Evolutionary conservation across 768 basidiomycete genomes (phyloP).

Genomic region (Leccinum ochraceum): DNA sequence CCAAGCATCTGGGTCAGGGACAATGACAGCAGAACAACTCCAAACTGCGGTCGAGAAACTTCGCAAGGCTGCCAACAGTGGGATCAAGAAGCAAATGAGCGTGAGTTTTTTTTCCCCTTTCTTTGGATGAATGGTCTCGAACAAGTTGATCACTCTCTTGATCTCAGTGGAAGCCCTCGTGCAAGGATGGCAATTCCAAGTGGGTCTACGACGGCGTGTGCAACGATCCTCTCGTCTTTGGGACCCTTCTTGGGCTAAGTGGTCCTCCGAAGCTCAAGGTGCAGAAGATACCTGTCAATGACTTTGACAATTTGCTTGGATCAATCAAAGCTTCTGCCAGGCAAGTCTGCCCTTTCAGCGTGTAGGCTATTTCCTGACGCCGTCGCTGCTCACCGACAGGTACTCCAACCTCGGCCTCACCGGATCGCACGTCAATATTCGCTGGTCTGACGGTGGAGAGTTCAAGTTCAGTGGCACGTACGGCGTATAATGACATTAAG

Average conservation of each 20-base stretch:
- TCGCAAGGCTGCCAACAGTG: conserved; percentile 45
- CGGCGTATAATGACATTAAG: conserved; percentile 24
- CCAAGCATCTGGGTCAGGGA: conserved; percentile 19
- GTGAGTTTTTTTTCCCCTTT: conserved; percentile 16
- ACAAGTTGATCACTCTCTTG: neutral
- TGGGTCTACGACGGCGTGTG: conserved; percentile 57
- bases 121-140: neutral
- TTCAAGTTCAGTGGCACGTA: conserved; percentile 60
- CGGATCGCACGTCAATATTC: conserved; percentile 44
- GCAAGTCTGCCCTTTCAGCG: conserved; percentile 24
- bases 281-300: conserved; percentile 43
- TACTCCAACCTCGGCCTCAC: conserved; percentile 42
- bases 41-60: conserved; percentile 47
- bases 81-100: conserved; percentile 53
- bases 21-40: conserved; percentile 41
- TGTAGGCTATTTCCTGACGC: neutral
- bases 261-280: conserved; percentile 50
- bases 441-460: conserved; percentile 49
- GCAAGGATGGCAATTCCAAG: conserved; percentile 46
- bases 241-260: conserved; percentile 41
- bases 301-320: conserved; percentile 39
- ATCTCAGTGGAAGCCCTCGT: conserved; percentile 52
- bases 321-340: conserved; percentile 36
- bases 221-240: conserved; percentile 48
- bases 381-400: conserved; percentile 24